Conservation (phyloP, 2,329 filamentous ascomycete species). For the Trichoderma koningii region DNA sequence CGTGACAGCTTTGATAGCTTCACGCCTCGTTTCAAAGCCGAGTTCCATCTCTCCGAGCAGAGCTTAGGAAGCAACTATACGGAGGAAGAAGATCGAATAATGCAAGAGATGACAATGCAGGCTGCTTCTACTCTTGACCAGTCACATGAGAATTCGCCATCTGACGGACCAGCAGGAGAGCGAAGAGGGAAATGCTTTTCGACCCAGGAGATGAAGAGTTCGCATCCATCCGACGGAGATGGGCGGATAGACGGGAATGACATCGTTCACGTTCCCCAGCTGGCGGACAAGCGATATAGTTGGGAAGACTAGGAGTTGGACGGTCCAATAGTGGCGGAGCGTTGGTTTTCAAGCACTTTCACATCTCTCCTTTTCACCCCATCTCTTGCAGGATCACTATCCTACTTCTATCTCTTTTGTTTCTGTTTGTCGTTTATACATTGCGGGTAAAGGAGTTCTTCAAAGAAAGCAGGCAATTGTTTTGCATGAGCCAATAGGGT, state of each 20-base stretch:
- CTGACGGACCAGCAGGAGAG: constrained; percentile 11
- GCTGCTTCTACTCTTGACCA: constrained; percentile 29
- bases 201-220: constrained; percentile 8
- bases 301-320: constrained; percentile 46
- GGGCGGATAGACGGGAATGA: constrained; percentile 51
- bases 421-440: background rate
- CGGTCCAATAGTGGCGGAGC: no score
- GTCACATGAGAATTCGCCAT: background rate
- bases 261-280: constrained; percentile 54
- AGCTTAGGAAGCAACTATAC: constrained; percentile 62
- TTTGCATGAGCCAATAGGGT: background rate
- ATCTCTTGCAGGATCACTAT: background rate
- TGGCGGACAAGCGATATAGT: constrained; percentile 53
- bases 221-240: constrained; percentile 36
- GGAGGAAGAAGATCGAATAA: constrained; percentile 51
- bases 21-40: constrained; percentile 16
- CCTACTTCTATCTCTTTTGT: background rate
- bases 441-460: constrained; percentile 10
- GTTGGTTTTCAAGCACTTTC: background rate
- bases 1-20: constrained; percentile 12
- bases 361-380: background rate
- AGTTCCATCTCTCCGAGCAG: constrained; percentile 32
- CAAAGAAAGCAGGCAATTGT: background rate
- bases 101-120: constrained; percentile 36
- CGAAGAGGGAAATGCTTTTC: constrained; percentile 2